Evolutionary conservation across 306 rosid genomes (phyloP), one percentile per base, ranked within the genome.

Genomic region (Hippophae rhamnoides): DNA sequence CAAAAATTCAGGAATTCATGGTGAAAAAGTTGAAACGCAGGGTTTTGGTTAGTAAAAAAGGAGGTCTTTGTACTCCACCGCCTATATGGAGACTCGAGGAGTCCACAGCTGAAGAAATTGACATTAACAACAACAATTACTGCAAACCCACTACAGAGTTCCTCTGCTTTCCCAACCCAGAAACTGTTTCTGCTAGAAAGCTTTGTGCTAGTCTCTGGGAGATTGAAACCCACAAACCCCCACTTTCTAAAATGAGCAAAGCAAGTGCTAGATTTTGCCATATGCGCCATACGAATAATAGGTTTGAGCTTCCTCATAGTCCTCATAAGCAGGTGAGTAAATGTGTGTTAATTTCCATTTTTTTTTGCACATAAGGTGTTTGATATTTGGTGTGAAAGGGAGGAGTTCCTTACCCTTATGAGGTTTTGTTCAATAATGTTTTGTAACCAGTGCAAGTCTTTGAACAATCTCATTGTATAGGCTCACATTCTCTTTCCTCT

Each of bases 121-220:
- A 62, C 13, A 38, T 13, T 9, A 26, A 13, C 40, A 59, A 57
- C 44, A 50, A 46, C 66, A 31, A 31, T 31, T 31, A 31, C 38
- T 31, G 3, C 38, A 69, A 64, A 46, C 56, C 46, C 14, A 47
- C 46, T 67, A 59, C 62, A n/a, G 84, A 86, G 48, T 86, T 85
- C 31, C 79, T 84, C 54, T 58, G 64, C 69, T 63, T 63, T 54
- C 65, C 68, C 59, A 14, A 69, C 52, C 40, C 67, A 13, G 57
- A 81, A 43, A 44, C 73, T 5, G 49, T 83, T 64, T 89, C 96
- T 54, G 88, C 94, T 0, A 81, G 96, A 70, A 81, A 85, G 54
- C 94, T 89, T 65, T 83, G 94, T 54, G 86, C 94, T 0, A 76
- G 40, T 41, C 82, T 89, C 51, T 89, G 96, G 90, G 80, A 89